These are phyloP conservation scores for Kwoniella pini DNA, from an alignment of 768 basidiomycete species.

Conservation along the genomic window DNA sequence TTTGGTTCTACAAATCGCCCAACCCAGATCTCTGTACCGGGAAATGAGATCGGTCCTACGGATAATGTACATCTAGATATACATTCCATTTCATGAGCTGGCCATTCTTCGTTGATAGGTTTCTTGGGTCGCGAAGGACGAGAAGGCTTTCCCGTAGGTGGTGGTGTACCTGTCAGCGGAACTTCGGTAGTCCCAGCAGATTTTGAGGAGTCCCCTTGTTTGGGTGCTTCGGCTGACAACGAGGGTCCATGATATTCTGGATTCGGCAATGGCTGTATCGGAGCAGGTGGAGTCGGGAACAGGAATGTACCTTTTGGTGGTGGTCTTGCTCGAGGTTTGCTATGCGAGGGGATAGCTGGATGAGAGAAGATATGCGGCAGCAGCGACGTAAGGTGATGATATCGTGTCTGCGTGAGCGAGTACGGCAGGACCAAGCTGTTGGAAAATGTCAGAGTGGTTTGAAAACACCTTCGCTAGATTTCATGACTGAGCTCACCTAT, in stretches of 20 bases:
- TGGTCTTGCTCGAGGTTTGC: conserved; percentile 30
- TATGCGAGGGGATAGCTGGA: conserved; percentile 41
- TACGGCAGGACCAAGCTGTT: conserved; percentile 32
- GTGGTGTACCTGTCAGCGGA: background rate
- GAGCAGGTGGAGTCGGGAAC: conserved; percentile 37
- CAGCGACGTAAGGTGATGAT: conserved; percentile 39
- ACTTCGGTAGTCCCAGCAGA: too few species aligned
- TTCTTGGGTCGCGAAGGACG: conserved; percentile 19
- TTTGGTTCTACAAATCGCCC: conserved; percentile 44
- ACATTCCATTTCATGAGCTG: conserved; percentile 46
- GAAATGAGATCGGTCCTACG: conserved; percentile 42
- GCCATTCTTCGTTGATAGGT: conserved; percentile 25
- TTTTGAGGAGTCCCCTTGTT: conserved; percentile 3
- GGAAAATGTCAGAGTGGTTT: background rate
- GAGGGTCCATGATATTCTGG: conserved; percentile 42
- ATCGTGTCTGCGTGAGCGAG: conserved; percentile 41
- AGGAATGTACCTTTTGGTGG: conserved; percentile 35
- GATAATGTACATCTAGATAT: conserved; percentile 40
- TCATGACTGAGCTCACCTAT: too few species aligned
- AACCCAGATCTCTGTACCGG: conserved; percentile 48
- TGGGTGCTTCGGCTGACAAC: conserved; percentile 7
- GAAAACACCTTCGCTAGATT: too few species aligned
- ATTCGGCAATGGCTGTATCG: conserved; percentile 29
- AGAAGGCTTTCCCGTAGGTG: background rate
- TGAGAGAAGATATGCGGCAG: conserved; percentile 48